These are phyloP conservation scores for Bipolaris sorokiniana DNA, from an alignment of 2,329 filamentous ascomycete species.

Conservation along the genomic window DNA sequence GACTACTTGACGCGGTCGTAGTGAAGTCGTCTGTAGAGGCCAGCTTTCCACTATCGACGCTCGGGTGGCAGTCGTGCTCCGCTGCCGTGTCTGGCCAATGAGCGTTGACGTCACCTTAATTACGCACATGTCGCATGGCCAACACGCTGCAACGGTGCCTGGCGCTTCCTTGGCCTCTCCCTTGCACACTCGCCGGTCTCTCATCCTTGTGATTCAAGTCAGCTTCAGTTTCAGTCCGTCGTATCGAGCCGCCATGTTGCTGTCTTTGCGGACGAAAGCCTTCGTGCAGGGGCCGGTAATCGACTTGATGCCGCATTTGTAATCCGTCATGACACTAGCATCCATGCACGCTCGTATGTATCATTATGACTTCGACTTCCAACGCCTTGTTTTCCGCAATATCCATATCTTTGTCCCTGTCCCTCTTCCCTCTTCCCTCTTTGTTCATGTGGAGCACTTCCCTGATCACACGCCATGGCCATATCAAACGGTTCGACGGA, in stretches of 20 bases:
- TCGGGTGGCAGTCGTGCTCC: slow-evolving; percentile 26
- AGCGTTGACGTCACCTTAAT: slow-evolving; percentile 34
- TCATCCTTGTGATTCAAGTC: neutral
- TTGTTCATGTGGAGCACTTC: neutral
- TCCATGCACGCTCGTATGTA: slow-evolving; percentile 18
- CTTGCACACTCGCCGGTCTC: neutral
- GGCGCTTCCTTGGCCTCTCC: neutral
- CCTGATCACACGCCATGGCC: slow-evolving; percentile 18
- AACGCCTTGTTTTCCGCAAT: slow-evolving; percentile 5
- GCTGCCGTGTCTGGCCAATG: slow-evolving; percentile 34
- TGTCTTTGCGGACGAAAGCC: slow-evolving; percentile 19
- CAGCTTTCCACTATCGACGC: slow-evolving; percentile 41
- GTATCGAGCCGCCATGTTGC: neutral
- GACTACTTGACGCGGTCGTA: slow-evolving; percentile 19
- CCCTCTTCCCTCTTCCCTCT: neutral
- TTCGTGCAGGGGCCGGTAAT: slow-evolving; percentile 11
- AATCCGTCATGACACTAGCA: slow-evolving; percentile 17
- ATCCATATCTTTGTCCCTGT: neutral
- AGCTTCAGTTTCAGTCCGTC: neutral
- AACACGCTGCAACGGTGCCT: slow-evolving; percentile 9
- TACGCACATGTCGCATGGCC: slow-evolving; percentile 7
- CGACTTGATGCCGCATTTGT: slow-evolving; percentile 29
- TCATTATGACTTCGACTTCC: slow-evolving; percentile 16
- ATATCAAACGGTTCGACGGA: slow-evolving; percentile 26
- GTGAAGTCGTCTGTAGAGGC: slow-evolving; percentile 40